Conservation (phyloP, 1,139 yeast species). For the Saccharomyces hybrid region DNA sequence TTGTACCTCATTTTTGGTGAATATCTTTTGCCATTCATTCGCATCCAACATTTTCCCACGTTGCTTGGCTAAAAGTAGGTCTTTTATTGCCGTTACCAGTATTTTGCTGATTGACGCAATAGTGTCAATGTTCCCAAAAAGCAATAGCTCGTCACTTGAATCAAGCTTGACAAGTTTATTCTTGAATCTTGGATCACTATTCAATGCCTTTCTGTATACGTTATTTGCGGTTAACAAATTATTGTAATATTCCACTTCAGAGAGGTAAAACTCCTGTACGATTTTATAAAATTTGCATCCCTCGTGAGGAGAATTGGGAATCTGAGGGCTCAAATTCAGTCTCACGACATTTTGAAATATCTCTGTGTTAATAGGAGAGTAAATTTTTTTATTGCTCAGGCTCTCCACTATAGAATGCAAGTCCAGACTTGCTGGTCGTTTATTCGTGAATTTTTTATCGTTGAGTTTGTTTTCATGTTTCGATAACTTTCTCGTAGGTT, state of each 20-base stretch:
- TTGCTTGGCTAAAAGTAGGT: constrained; percentile 6
- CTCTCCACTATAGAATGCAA: constrained; percentile 10
- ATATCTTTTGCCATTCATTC: constrained; percentile 11
- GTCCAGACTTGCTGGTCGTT: constrained; percentile 17
- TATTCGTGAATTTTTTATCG: constrained; percentile 7
- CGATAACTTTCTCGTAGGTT: not conserved
- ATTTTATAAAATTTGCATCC: constrained; percentile 16
- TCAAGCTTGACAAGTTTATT: constrained; percentile 19
- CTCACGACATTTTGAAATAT: constrained; percentile 10
- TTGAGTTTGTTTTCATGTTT: not conserved
- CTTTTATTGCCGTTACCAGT: constrained; percentile 21
- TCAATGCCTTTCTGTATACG: constrained; percentile 27
- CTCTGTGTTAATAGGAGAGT: constrained; percentile 26
- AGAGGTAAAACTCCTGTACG: constrained; percentile 21
- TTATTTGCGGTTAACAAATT: constrained; percentile 22
- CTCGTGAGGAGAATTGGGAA: not conserved
- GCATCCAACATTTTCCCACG: constrained; percentile 7
- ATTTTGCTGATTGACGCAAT: constrained; percentile 31
- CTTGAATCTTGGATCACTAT: constrained; percentile 21
- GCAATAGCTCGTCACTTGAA: constrained; percentile 27
- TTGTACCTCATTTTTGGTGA: constrained; percentile 6
- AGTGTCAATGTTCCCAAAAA: constrained; percentile 36
- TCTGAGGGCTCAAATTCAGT: constrained; percentile 2
- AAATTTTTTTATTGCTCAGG: constrained; percentile 20
- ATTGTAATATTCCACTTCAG: constrained; percentile 25